phyloP scores from a whole-genome alignment of 352 stramenopile species.

The Phytophthora fragariae region DNA sequence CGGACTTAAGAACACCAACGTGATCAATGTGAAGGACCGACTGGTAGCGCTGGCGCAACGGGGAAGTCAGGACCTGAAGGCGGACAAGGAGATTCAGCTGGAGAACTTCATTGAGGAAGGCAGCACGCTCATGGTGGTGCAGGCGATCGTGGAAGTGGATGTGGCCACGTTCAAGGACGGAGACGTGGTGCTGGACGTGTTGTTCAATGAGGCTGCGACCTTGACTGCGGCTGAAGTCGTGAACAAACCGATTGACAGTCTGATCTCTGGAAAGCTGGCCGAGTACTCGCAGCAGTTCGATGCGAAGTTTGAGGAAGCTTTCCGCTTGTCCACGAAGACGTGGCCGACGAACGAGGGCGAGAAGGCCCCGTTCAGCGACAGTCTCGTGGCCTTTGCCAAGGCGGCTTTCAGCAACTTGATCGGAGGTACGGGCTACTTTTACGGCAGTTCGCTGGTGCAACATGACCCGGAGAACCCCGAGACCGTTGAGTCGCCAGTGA shows the following conservation, averaged over 20 bases:
- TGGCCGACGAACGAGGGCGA: slow-evolving; percentile 23
- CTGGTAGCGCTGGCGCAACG: slow-evolving; percentile 54
- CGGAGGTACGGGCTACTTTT: slow-evolving; percentile 92
- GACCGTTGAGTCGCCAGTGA: slow-evolving; percentile 49
- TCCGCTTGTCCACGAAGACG: slow-evolving; percentile 56
- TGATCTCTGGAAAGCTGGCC: slow-evolving; percentile 31
- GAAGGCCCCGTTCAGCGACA: slow-evolving; percentile 51
- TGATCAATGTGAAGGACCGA: slow-evolving; percentile 80
- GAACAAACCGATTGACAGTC: slow-evolving; percentile 27
- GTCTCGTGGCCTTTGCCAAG: slow-evolving; percentile 76
- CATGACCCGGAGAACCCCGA: slow-evolving; percentile 52
- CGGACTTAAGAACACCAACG: slow-evolving; percentile 64
- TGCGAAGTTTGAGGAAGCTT: slow-evolving; percentile 61
- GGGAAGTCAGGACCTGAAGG: slow-evolving; percentile 19
- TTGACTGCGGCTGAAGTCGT: slow-evolving; percentile 20
- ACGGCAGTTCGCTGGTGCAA: slow-evolving; percentile 83
- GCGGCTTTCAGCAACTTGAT: slow-evolving; percentile 92
- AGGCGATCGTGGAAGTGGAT: slow-evolving; percentile 67
- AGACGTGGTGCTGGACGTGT: slow-evolving; percentile 70
- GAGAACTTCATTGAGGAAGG: slow-evolving; percentile 77
- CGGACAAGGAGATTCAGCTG: slow-evolving; percentile 62
- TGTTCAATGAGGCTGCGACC: slow-evolving; percentile 61
- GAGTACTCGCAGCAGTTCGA: slow-evolving; percentile 55
- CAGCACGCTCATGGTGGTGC: slow-evolving; percentile 73
- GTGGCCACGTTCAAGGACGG: slow-evolving; percentile 39